phyloP scores from a whole-genome alignment of 148 eudicot genomes.

The Vaccinium vitisidaea region DNA sequence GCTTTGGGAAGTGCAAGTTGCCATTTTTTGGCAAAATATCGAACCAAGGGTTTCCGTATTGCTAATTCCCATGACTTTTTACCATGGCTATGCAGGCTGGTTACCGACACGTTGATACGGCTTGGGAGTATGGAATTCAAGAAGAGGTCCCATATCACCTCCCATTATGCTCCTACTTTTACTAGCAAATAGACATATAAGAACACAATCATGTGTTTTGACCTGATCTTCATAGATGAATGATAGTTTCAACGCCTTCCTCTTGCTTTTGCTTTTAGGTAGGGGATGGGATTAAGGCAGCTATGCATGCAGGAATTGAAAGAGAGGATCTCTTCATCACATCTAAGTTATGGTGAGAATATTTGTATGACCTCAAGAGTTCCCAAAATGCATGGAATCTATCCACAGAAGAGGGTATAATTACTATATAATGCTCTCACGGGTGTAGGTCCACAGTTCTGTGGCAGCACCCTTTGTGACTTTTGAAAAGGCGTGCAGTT shows the following conservation, averaged over 20 bases:
- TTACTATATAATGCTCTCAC: too few species aligned
- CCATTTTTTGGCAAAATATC: neutral
- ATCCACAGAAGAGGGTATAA: too few species aligned
- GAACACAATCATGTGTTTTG: too few species aligned
- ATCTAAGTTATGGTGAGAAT: slow-evolving; percentile 50
- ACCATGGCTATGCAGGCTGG: slow-evolving; percentile 40
- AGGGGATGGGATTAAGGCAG: slow-evolving; percentile 40
- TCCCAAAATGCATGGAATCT: too few species aligned
- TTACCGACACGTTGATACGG: slow-evolving; percentile 56
- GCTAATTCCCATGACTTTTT: neutral
- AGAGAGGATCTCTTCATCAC: slow-evolving; percentile 46
- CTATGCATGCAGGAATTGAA: slow-evolving; percentile 51
- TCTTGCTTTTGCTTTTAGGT: slow-evolving; percentile 28
- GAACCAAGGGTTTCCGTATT: neutral
- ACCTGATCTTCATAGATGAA: too few species aligned
- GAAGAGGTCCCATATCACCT: slow-evolving; percentile 28
- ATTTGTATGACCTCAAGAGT: neutral
- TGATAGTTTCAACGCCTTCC: neutral
- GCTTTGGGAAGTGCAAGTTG: too few species aligned
- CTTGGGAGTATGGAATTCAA: slow-evolving; percentile 53
- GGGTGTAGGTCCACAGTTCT: too few species aligned
- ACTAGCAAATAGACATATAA: too few species aligned
- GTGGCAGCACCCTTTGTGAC: too few species aligned
- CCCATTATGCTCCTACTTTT: too few species aligned
- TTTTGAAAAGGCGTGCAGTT: too few species aligned